Evolutionary conservation across 2,329 filamentous ascomycete species (phyloP).

Genomic region (Sporothrix protearum): DNA sequence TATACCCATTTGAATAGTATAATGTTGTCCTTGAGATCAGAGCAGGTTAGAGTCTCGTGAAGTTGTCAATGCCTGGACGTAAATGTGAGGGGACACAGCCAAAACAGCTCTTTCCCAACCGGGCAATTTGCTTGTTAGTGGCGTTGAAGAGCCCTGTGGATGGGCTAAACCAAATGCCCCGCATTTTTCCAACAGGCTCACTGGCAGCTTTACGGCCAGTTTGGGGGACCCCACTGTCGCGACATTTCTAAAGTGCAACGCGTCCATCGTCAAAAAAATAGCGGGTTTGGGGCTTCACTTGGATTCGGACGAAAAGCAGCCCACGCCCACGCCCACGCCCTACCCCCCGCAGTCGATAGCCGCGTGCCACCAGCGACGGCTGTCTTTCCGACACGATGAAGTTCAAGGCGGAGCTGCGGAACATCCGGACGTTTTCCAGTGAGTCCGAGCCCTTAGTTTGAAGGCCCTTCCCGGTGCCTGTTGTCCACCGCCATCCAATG

Average conservation of each 20-base stretch:
- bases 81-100: not conserved
- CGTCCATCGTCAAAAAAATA: not conserved
- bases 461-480: too few species aligned
- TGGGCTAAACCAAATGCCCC: not conserved
- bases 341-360: not conserved
- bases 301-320: not conserved
- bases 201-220: too few species aligned
- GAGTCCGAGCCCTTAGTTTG: conserved; percentile 34
- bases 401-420: conserved; percentile 56
- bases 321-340: not conserved
- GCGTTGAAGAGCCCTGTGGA: not conserved
- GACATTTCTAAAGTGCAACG: conserved; percentile 15
- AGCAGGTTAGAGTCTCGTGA: not conserved
- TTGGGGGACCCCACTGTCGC: conserved; percentile 15
- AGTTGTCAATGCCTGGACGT: not conserved
- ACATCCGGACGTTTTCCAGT: conserved; percentile 65
- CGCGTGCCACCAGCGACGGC: not conserved
- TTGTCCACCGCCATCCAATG: not conserved
- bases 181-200: conserved; percentile 9
- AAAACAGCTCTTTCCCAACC: conserved; percentile 20
- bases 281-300: not conserved
- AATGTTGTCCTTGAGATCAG: not conserved
- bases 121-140: conserved; percentile 23
- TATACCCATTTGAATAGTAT: not conserved
- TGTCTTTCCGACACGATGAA: conserved; percentile 22